Conservation (phyloP, 2,329 filamentous ascomycete species). For the Leptographium flavum region DNA sequence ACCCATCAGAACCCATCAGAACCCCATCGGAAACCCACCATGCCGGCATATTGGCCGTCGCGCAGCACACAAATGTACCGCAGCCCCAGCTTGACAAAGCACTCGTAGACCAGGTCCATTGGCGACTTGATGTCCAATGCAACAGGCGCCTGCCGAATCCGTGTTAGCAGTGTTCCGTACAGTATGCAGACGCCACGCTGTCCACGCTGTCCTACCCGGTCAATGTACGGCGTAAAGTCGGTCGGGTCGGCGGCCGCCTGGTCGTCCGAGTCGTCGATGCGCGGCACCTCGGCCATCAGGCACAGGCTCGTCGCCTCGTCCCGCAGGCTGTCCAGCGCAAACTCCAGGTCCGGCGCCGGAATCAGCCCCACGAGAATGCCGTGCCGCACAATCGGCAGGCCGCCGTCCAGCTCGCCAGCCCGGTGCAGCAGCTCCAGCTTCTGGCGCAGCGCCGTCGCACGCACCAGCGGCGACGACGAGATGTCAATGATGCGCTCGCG, state of each 20-base stretch:
- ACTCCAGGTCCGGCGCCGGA: conserved; percentile 86
- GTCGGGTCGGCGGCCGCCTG: conserved; percentile 44
- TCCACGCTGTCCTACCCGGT: conserved; percentile 43
- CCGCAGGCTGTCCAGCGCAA: conserved; percentile 69
- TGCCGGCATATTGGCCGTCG: conserved; percentile 73
- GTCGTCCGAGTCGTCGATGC: conserved; percentile 50
- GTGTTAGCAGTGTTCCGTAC: background rate
- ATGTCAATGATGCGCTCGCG: conserved; percentile 79
- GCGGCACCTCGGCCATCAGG: conserved; percentile 60
- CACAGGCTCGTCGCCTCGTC: conserved; percentile 64
- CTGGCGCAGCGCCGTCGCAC: conserved; percentile 58
- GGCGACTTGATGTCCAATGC: conserved; percentile 78
- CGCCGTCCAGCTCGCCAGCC: conserved; percentile 82
- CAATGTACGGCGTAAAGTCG: conserved; percentile 84
- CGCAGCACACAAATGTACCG: conserved; percentile 81
- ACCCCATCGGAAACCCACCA: conserved; percentile 46
- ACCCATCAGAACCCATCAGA: background rate
- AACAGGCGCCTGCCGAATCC: conserved; percentile 52
- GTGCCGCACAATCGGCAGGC: conserved; percentile 71
- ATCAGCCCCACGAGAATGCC: conserved; percentile 78
- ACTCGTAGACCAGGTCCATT: conserved; percentile 92
- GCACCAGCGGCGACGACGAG: conserved; percentile 63
- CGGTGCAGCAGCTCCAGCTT: conserved; percentile 74
- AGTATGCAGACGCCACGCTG: conserved; percentile 8
- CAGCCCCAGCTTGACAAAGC: conserved; percentile 85